phyloP scores from a whole-genome alignment of 2,329 filamentous ascomycete species.

The Seiridium unicorne region DNA sequence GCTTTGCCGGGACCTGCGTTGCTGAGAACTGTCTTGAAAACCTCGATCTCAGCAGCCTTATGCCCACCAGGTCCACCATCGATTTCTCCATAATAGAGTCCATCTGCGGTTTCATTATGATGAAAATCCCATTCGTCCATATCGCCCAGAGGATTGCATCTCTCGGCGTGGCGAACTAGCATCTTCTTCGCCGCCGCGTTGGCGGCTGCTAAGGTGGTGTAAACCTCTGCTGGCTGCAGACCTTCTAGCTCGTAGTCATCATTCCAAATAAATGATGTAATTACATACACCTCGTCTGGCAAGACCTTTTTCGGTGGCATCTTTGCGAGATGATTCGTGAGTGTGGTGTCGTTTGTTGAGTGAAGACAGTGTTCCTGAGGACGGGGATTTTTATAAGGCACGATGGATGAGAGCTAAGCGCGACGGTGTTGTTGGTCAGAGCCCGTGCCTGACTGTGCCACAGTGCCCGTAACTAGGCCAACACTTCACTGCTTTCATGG shows the following conservation, averaged over 20 bases:
- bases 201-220: slow-evolving; percentile 6
- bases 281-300: slow-evolving; percentile 8
- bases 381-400: not conserved
- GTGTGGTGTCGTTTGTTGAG: not conserved
- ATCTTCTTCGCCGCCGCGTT: slow-evolving; percentile 11
- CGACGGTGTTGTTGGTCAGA: not conserved
- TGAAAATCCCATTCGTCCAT: not conserved
- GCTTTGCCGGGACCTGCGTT: not conserved
- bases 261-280: slow-evolving; percentile 10
- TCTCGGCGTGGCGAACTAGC: slow-evolving; percentile 7
- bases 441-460: not conserved
- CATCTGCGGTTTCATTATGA: not conserved
- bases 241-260: slow-evolving; percentile 5
- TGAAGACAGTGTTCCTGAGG: not conserved
- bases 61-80: not conserved
- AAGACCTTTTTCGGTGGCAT: slow-evolving; percentile 3
- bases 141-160: slow-evolving; percentile 2
- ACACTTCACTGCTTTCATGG: too few species aligned
- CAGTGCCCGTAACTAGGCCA: not conserved
- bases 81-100: not conserved
- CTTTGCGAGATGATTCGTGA: not conserved
- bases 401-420: not conserved
- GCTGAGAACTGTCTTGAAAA: not conserved
- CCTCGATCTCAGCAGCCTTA: not conserved
- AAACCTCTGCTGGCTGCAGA: slow-evolving; percentile 8